Evolutionary conservation across 139 green algal species (phyloP).

Genomic region (Auxenochlorella pyrenoidosa): DNA sequence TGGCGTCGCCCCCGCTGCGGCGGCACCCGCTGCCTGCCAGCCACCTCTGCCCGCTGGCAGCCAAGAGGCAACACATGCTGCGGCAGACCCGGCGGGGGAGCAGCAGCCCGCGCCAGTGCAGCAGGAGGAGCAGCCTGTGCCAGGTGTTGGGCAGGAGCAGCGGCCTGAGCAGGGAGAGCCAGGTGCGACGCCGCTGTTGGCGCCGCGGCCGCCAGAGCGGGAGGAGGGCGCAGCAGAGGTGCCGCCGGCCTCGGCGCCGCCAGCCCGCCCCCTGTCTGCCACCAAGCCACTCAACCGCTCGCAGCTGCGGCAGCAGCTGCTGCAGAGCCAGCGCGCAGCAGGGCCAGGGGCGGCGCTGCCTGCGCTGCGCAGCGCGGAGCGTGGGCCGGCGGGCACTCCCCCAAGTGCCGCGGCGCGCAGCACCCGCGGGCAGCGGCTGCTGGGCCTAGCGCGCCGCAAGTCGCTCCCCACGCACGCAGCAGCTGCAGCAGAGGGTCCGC

Average conservation of each 20-base stretch:
- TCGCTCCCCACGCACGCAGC: neutral
- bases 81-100: neutral
- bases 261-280: neutral
- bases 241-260: neutral
- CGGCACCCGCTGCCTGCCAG: neutral
- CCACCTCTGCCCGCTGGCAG: too few species aligned
- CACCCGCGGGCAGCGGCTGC: slow-evolving; percentile 5
- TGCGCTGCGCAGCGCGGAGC: neutral
- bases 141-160: neutral
- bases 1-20: neutral
- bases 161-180: neutral
- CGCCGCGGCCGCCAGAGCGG: neutral
- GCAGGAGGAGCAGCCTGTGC: neutral
- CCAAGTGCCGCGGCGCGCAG: neutral
- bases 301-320: slow-evolving; percentile 20
- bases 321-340: neutral
- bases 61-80: too few species aligned
- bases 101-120: neutral
- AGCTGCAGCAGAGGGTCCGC: neutral
- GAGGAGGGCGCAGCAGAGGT: neutral
- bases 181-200: neutral
- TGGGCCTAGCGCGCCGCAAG: neutral
- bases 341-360: neutral
- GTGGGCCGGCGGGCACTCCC: neutral
- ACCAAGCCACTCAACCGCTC: neutral